phyloP scores from a whole-genome alignment of 1,284 basidiomycete species.

The Cystobasidium sp. region DNA sequence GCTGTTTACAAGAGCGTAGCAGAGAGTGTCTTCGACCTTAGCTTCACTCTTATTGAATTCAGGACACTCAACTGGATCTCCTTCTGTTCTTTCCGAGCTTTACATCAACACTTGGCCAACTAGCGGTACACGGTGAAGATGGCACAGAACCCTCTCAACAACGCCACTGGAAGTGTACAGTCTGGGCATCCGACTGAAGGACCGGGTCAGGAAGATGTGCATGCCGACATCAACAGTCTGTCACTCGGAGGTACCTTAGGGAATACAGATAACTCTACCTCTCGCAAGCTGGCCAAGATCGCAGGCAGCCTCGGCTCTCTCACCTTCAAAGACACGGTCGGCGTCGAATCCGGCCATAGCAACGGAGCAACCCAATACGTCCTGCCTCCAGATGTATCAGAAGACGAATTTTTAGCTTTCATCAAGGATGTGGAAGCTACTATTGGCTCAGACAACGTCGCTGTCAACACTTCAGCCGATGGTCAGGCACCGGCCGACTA shows the following conservation, averaged over 20 bases:
- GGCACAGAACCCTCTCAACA: no score
- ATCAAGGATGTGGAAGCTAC: conserved; percentile 39
- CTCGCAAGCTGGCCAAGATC: conserved; percentile 9
- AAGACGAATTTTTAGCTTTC: conserved; percentile 38
- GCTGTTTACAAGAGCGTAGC: no score
- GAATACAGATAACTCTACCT: conserved; percentile 18
- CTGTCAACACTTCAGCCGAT: conserved; percentile 42
- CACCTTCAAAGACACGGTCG: conserved; percentile 33
- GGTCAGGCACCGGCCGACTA: conserved; percentile 41
- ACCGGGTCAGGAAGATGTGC: no score
- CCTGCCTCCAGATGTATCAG: conserved; percentile 32
- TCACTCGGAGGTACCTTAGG: neutral
- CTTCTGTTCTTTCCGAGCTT: no score
- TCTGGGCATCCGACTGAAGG: no score
- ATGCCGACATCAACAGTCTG: no score
- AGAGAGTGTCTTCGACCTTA: no score
- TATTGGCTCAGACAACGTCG: conserved; percentile 38
- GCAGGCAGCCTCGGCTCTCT: conserved; percentile 3
- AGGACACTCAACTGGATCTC: no score
- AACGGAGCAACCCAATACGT: neutral
- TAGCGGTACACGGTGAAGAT: no score
- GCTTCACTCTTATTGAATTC: no score
- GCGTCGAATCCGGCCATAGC: neutral
- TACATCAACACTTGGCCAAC: no score
- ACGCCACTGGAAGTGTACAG: no score